These are phyloP conservation scores for Chlorella sp. DNA, from an alignment of 139 green algal species.

Conservation along the genomic window DNA sequence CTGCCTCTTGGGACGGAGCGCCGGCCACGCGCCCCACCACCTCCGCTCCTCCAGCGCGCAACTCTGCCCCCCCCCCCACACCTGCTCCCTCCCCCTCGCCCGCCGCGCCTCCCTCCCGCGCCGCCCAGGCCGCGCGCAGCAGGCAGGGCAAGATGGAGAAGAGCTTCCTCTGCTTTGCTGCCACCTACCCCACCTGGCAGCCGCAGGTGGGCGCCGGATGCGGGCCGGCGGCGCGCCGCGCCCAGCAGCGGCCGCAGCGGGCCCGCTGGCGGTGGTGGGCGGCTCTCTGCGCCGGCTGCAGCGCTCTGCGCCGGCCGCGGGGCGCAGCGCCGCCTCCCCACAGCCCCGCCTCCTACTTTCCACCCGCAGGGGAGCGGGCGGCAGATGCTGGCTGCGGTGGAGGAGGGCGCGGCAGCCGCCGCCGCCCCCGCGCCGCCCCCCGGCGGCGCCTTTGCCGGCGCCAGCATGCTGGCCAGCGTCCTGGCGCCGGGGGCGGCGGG, in stretches of 20 bases:
- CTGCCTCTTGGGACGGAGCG: no score
- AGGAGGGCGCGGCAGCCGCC: neutral
- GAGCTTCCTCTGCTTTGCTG: constrained; percentile 86
- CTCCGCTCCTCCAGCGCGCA: neutral
- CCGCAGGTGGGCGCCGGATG: constrained; percentile 3
- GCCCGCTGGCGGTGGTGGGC: neutral
- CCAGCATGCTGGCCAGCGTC: neutral
- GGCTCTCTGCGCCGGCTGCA: neutral
- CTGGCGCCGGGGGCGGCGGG: no score
- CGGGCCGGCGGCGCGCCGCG: neutral
- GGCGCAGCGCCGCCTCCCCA: neutral
- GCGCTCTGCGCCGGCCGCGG: neutral
- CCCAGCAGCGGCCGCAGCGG: constrained; percentile 15
- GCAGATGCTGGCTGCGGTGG: neutral
- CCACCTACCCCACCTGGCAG: constrained; percentile 86
- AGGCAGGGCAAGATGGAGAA: constrained; percentile 95
- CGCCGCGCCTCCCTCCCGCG: constrained; percentile 45
- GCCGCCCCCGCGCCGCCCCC: neutral
- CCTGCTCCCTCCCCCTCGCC: neutral
- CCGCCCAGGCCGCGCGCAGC: constrained; percentile 54
- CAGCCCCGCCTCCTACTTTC: neutral
- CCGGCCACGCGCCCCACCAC: no score
- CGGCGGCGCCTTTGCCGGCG: neutral
- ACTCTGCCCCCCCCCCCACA: neutral
- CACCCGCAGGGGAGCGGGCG: neutral